Conservation (phyloP, 257 asterid species). For the Oldenlandia corymbosa region DNA sequence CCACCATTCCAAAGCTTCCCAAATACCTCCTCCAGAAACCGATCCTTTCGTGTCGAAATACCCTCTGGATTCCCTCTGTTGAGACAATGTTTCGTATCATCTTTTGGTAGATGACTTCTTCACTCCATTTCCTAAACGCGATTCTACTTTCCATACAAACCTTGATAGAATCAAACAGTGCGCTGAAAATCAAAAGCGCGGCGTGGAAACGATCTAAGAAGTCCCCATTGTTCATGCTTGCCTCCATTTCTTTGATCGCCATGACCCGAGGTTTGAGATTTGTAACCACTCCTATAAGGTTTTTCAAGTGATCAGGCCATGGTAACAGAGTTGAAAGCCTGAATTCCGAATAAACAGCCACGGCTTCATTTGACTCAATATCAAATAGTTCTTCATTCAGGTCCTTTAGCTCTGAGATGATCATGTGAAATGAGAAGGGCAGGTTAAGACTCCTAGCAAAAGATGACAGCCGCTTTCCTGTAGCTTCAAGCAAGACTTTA, state of each 20-base stretch:
- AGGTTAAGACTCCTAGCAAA: constrained; percentile 41
- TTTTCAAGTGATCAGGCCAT: constrained; percentile 26
- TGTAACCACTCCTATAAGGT: constrained; percentile 30
- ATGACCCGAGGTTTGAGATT: constrained; percentile 29
- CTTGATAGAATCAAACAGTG: constrained; percentile 32
- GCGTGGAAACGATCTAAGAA: constrained; percentile 48
- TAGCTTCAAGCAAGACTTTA: not conserved
- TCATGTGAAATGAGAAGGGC: constrained; percentile 30
- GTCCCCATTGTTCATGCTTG: constrained; percentile 27
- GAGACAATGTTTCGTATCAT: constrained; percentile 38
- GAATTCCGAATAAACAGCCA: constrained; percentile 34
- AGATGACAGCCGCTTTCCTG: constrained; percentile 21
- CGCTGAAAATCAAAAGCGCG: constrained; percentile 30
- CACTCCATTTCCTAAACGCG: constrained; percentile 21
- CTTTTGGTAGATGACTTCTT: constrained; percentile 19
- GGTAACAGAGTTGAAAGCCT: constrained; percentile 31
- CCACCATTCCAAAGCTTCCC: constrained; percentile 22
- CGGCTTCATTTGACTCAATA: constrained; percentile 26
- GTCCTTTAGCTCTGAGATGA: constrained; percentile 31
- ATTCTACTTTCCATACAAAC: constrained; percentile 31
- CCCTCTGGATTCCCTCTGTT: constrained; percentile 38
- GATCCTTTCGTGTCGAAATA: constrained; percentile 13
- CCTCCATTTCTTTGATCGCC: constrained; percentile 43
- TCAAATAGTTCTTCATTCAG: constrained; percentile 25
- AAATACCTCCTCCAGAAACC: constrained; percentile 32